A percentile compares a stretch with the other conserved stretches of the same genome.
phyloP scores from a whole-genome alignment of 352 stramenopile genomes.

The Globisporangium irregulare region DNA sequence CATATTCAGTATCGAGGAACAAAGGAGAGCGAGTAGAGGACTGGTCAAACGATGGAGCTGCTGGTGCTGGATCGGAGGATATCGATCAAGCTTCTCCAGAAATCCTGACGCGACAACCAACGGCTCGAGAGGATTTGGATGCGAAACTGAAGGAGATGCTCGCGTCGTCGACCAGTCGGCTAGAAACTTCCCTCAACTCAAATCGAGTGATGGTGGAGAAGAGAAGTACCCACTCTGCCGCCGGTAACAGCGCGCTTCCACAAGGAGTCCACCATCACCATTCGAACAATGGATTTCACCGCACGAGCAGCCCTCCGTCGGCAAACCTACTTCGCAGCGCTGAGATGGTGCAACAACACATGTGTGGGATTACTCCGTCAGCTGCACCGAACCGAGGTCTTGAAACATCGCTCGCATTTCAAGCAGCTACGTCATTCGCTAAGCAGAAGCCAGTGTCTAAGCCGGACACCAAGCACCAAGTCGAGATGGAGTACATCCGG shows the following conservation, averaged over 20 bases:
- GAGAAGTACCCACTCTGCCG: background rate
- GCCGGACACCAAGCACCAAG: conserved; percentile 22
- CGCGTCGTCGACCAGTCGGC: conserved; percentile 12
- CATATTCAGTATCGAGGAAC: background rate
- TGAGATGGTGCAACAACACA: conserved; percentile 37
- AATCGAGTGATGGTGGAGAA: background rate
- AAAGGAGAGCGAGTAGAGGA: background rate
- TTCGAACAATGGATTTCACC: background rate
- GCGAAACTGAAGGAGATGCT: conserved; percentile 11
- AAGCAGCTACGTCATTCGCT: background rate
- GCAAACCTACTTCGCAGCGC: conserved; percentile 28
- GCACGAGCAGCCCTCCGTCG: background rate
- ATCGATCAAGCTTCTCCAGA: background rate
- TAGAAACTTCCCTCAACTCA: conserved; percentile 10
- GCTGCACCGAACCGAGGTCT: background rate
- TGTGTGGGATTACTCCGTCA: conserved; percentile 3
- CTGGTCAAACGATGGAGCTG: background rate
- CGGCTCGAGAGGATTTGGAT: conserved; percentile 12
- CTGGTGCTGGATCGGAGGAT: background rate
- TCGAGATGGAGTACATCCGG: conserved; percentile 55
- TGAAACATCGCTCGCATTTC: background rate
- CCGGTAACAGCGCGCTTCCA: background rate
- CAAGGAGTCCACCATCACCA: background rate
- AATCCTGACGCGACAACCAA: conserved; percentile 4
- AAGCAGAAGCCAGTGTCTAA: conserved; percentile 2